phyloP scores from a whole-genome alignment of 129 eudicot genomes.

The Oenanthe sinensis region DNA sequence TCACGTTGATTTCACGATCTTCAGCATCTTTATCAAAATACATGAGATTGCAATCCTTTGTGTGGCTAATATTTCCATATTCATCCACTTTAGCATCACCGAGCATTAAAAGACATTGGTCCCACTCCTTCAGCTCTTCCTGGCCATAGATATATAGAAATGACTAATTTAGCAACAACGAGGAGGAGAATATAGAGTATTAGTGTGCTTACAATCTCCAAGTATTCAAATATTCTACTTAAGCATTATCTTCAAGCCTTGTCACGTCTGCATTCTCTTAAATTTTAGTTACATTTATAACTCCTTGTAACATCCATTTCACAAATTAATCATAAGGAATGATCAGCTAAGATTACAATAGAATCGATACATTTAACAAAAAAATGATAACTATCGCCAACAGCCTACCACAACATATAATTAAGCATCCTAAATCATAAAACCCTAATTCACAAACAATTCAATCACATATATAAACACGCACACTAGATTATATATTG shows the following conservation, averaged over 20 bases:
- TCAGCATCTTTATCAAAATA: constrained; percentile 87
- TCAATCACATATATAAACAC: not conserved
- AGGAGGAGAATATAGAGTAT: not conserved
- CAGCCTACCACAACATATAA: not conserved
- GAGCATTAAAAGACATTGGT: constrained; percentile 90
- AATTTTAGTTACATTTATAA: not conserved
- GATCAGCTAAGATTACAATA: not conserved
- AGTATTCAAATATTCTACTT: not conserved
- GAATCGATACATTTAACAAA: not conserved
- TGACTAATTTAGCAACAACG: not conserved
- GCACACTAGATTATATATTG: not conserved
- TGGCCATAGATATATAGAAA: constrained; percentile 16
- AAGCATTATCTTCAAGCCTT: not conserved
- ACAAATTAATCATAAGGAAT: not conserved
- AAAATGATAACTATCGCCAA: not conserved
- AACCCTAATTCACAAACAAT: not conserved
- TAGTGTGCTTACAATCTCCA: not conserved
- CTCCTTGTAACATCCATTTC: too few species aligned
- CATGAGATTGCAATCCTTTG: constrained; percentile 62
- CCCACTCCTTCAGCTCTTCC: constrained; percentile 99
- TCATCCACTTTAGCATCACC: constrained; percentile 94
- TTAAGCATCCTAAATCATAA: not conserved
- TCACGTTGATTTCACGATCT: constrained; percentile 94
- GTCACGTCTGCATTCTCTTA: not conserved
- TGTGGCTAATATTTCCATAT: constrained; percentile 68